A percentile compares a stretch with the other conserved stretches of the same genome.
Evolutionary conservation across 805 yeast species (phyloP).

Genomic region (Grigorovia transvaalensis): DNA sequence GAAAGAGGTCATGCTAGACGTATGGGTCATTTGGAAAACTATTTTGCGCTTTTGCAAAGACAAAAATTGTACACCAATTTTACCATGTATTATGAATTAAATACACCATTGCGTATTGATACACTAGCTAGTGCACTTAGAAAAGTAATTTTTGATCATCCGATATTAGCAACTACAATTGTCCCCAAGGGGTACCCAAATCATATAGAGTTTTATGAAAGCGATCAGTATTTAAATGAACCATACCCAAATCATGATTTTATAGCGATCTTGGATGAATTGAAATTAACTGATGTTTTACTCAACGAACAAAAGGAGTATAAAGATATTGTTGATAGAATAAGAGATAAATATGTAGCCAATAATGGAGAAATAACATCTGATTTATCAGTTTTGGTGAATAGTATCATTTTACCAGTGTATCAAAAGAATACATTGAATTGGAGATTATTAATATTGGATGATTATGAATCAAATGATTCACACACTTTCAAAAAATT

Average conservation of each 20-base stretch:
- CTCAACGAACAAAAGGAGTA: constrained; percentile 17
- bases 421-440: constrained; percentile 13
- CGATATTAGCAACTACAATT: constrained; percentile 13
- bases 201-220: constrained; percentile 11
- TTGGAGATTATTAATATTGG: constrained; percentile 19
- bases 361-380: constrained; percentile 9
- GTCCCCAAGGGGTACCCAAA: constrained; percentile 13
- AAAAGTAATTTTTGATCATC: constrained; percentile 12
- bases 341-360: constrained; percentile 6
- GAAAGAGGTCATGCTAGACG: constrained; percentile 22
- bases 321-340: constrained; percentile 3
- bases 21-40: constrained; percentile 21
- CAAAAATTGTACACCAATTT: constrained; percentile 20
- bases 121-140: constrained; percentile 12
- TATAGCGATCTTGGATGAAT: constrained; percentile 11
- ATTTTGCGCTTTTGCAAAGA: constrained; percentile 18
- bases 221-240: constrained; percentile 12
- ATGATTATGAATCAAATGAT: constrained; percentile 2
- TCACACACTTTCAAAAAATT: neutral
- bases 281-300: constrained; percentile 13
- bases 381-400: constrained; percentile 9
- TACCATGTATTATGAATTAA: constrained; percentile 13
- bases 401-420: constrained; percentile 11
- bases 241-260: constrained; percentile 19
- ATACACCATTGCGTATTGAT: constrained; percentile 2